phyloP scores from a whole-genome alignment of 2,329 filamentous ascomycete species.

The Pyrenophora tritici-repentis region DNA sequence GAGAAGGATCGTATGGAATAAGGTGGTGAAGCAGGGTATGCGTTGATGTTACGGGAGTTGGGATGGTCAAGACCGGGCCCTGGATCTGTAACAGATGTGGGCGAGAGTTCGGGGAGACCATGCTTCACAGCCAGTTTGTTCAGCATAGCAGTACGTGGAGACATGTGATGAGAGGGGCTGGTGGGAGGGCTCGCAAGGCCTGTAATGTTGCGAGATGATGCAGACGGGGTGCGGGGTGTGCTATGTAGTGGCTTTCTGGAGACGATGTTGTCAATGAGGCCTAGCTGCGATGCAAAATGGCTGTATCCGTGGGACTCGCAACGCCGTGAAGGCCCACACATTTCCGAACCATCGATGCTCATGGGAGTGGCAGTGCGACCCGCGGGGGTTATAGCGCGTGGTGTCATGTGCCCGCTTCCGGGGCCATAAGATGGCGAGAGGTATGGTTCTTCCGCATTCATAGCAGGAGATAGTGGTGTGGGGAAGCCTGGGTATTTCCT shows the following conservation, averaged over 20 bases:
- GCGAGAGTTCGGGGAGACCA: slow-evolving; percentile 14
- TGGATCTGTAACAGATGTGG: slow-evolving; percentile 1
- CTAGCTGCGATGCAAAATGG: slow-evolving; percentile 16
- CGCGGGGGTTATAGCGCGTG: slow-evolving; percentile 16
- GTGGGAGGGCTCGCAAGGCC: slow-evolving; percentile 12
- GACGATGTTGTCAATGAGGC: slow-evolving; percentile 23
- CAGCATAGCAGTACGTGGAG: slow-evolving; percentile 36
- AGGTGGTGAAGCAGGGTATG: background rate
- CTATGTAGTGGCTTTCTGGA: background rate
- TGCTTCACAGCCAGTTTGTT: slow-evolving; percentile 29
- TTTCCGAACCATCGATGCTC: slow-evolving; percentile 35
- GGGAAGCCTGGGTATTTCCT: slow-evolving; percentile 43
- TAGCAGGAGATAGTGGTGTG: slow-evolving; percentile 37
- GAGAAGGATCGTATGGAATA: background rate
- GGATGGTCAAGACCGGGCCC: background rate
- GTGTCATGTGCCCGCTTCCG: slow-evolving; percentile 15
- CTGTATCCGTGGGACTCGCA: slow-evolving; percentile 22
- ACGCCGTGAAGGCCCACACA: slow-evolving; percentile 24
- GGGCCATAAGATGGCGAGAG: slow-evolving; percentile 34
- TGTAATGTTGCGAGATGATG: background rate
- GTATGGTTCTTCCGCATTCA: slow-evolving; percentile 32
- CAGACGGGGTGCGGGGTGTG: slow-evolving; percentile 2
- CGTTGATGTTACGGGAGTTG: slow-evolving; percentile 4
- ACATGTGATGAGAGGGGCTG: slow-evolving; percentile 24
- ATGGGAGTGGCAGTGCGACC: slow-evolving; percentile 25